Percentiles rank a stretch among this genome's conserved stretches.
Evolutionary conservation across 2,329 filamentous ascomycete genomes (phyloP).

Genomic region (Xylaria sp.): DNA sequence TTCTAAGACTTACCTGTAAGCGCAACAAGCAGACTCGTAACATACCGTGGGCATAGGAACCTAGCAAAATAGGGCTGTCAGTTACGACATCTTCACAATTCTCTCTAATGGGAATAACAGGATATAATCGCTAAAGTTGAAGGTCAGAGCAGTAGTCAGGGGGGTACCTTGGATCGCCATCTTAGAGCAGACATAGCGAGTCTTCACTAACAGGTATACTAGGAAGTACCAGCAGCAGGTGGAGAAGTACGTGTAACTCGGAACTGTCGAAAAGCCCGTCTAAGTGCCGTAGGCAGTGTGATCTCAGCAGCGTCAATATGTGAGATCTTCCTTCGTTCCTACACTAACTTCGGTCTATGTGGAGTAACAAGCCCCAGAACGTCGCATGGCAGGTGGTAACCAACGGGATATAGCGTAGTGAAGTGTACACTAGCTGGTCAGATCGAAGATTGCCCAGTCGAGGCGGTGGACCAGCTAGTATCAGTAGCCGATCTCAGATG

Average conservation of each 20-base stretch:
- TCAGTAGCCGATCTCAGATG: constrained; percentile 23
- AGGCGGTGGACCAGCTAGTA: constrained; percentile 24
- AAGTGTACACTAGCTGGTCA: constrained; percentile 20
- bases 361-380: constrained; percentile 15
- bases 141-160: constrained; percentile 12
- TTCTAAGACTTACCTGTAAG: constrained; percentile 6
- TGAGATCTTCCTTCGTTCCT: constrained; percentile 27
- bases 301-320: constrained; percentile 21
- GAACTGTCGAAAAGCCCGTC: constrained; percentile 9
- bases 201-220: background rate
- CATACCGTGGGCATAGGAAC: constrained; percentile 2
- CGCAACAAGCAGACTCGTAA: background rate
- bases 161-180: constrained; percentile 12
- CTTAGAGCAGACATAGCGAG: constrained; percentile 6
- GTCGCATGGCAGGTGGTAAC: constrained; percentile 26
- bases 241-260: constrained; percentile 6
- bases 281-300: constrained; percentile 22
- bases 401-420: constrained; percentile 21
- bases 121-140: constrained; percentile 6
- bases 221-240: background rate
- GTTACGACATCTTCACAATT: constrained; percentile 11
- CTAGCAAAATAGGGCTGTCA: constrained; percentile 2
- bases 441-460: constrained; percentile 33
- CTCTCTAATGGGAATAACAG: constrained; percentile 22
- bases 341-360: constrained; percentile 17